Evolutionary conservation across 495 filamentous ascomycete genomes (phyloP), one percentile per base, ranked within the genome.

Genomic region (Aspergillus hancockii): DNA sequence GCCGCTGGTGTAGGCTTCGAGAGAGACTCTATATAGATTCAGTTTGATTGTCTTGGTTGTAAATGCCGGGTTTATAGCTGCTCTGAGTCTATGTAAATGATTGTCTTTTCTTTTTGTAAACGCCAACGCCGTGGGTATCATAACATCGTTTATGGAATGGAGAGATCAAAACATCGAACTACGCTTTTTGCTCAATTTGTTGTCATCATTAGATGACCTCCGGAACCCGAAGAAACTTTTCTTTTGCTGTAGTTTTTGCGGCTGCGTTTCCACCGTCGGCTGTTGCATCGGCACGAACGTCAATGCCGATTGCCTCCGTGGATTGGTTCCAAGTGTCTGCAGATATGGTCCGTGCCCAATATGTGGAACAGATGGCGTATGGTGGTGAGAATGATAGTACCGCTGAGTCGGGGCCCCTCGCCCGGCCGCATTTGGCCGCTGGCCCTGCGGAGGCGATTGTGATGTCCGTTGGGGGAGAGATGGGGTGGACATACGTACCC

Each of bases 211-310:
- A 8, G 73, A 73, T 8, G 70, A 66, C 49, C 71, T 71, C 28
- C 70, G 54, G 22, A 82, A 72, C 1, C 79, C 75, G 61, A 83
- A 81, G 65, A 82, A 78, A 51, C 76, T 82, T 60, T 77, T 82
- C 60, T 78, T 79, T 43, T 74, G 70, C 59, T 73, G 69, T 34
- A 76, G 12, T 45, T 60, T 49, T 32, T 57, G 63, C 12, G 56
- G 50, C 28, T 38, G 54, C 53, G 52, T 18, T 21, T 43, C 30
- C 49, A 46, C 53, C n/a, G 47, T 50, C 6, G 60, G 52, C 32
- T 71, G 45, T 34, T 59, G 56, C 49, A 60, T 54, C 13, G 63
- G 54, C 3, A 50, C 51, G 21, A 62, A 34, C 12, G 49, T 62
- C 22, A 59, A 52, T 21, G 68, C 58, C 28, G 72, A 68, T 49